These are phyloP conservation scores for Ambrosiella cleistominuta DNA, from an alignment of 2,329 filamentous ascomycete genomes.

Conservation along the genomic window DNA sequence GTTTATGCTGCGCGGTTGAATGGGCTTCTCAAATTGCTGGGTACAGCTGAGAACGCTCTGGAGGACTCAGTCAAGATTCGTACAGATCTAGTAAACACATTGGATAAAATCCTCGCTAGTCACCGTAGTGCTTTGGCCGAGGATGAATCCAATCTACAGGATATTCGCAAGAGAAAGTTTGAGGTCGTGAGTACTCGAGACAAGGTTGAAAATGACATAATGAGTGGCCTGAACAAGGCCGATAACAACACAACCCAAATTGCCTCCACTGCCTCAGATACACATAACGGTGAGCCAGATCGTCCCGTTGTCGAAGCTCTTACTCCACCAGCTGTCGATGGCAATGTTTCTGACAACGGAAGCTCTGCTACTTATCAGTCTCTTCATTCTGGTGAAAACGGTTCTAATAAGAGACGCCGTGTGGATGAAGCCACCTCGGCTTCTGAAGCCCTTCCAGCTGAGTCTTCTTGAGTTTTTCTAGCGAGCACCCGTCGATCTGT, in stretches of 20 bases:
- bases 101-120: constrained; percentile 65
- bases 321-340: constrained; percentile 52
- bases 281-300: constrained; percentile 34
- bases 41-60: constrained; percentile 74
- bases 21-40: constrained; percentile 74
- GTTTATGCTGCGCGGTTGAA: constrained; percentile 84
- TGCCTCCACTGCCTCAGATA: neutral
- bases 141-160: constrained; percentile 49
- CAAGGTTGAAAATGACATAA: constrained; percentile 80
- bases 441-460: neutral
- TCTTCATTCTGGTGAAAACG: constrained; percentile 31
- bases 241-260: constrained; percentile 21
- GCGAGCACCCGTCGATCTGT: neutral
- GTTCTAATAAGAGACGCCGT: constrained; percentile 38
- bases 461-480: neutral
- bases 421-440: constrained; percentile 23
- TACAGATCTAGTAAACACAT: constrained; percentile 53
- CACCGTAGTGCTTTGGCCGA: constrained; percentile 51
- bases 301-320: constrained; percentile 72
- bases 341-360: neutral
- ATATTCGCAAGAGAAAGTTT: constrained; percentile 47
- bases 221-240: constrained; percentile 57
- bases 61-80: constrained; percentile 79
- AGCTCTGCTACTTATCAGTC: constrained; percentile 24
- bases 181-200: constrained; percentile 69